Evolutionary conservation across 805 yeast species (phyloP), one percentile per base, ranked within the genome.

Genomic region (Barnettozyma wickerhamii): DNA sequence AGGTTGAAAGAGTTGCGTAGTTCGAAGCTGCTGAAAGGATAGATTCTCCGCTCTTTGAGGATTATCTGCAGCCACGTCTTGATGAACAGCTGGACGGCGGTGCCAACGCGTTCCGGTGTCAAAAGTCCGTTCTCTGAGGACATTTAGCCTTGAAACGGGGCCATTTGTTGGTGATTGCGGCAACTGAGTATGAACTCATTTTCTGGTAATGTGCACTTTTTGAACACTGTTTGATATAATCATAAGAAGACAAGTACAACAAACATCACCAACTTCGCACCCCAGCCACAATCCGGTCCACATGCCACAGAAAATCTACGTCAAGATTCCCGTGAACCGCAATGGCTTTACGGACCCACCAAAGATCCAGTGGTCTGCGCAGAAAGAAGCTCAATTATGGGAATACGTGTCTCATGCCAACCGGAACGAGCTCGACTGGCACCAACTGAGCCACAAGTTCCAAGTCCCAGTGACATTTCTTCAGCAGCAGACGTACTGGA

Each of bases 1-100:
- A 75, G 40, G 29, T 68, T 65, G 49, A 72, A 75, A 5, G 72
- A 68, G 9, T 64, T 63, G 3, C 66, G 58, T 23, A 53, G 39
- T 21, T 62, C 64, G 40, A 64, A 68, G 0, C 68, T 53, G 4
- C 50, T 56, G 5, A 42, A 19, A 4, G 72, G 72, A 37, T 68
- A 68, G 1, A 67, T 53, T 21, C 59, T 53, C 23, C 72, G 57
- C 39, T 66, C 61, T 40, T 56, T 60, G 7, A 63, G 45, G 1
- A 68, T 59, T 23, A 65, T 46, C 35, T 64, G 64, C 13, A 68
- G 49, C 56, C 62, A 66, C 30, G 67, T 54, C 40, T 63, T 62
- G n/a, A 68, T 37, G 42, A 55, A 68, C 4, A 63, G 33, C 32
- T 45, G 44, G 29, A 55, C 49, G 2, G 19, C 19, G 18, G 24